phyloP scores from a whole-genome alignment of 2,329 filamentous ascomycete species.

The Elsinoe batatas region DNA sequence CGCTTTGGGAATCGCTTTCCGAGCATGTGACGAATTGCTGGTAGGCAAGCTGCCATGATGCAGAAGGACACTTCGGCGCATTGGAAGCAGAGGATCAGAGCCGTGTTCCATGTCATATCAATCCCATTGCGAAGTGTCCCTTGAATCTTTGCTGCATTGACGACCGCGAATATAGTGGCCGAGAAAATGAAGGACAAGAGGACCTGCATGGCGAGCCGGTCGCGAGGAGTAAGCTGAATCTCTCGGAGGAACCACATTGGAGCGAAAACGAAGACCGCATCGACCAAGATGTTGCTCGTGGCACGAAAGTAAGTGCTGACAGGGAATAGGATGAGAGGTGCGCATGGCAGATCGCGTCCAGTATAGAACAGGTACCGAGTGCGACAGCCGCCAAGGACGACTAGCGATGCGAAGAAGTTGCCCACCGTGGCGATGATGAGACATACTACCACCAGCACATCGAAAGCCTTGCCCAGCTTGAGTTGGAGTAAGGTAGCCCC shows the following conservation, averaged over 20 bases:
- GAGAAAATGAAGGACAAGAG: conserved; percentile 10
- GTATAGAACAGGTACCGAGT: conserved; percentile 6
- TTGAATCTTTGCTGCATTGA: not conserved
- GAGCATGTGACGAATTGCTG: conserved; percentile 8
- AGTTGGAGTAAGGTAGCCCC: conserved; percentile 2
- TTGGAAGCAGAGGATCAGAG: conserved; percentile 2
- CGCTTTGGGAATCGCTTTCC: not conserved
- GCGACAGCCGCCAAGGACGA: conserved; percentile 1
- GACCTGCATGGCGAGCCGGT: conserved; percentile 2
- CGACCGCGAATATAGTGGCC: conserved; percentile 7
- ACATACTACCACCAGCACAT: not conserved
- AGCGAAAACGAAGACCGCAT: conserved; percentile 9
- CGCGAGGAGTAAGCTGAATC: conserved; percentile 6
- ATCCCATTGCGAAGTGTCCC: conserved; percentile 1
- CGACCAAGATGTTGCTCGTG: not conserved
- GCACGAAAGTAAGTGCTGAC: not conserved
- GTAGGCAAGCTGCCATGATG: conserved; percentile 11
- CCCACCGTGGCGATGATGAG: not conserved
- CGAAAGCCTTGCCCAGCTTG: not conserved
- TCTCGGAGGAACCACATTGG: conserved; percentile 10
- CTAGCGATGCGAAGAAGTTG: conserved; percentile 1
- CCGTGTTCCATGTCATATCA: conserved; percentile 11
- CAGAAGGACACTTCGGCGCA: conserved; percentile 1
- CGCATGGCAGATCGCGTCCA: not conserved
- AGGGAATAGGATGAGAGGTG: not conserved